Percentiles rank a stretch among this genome's conserved stretches.
Conservation (phyloP, 305 asterid species). For the Fraxinus baroniana region DNA sequence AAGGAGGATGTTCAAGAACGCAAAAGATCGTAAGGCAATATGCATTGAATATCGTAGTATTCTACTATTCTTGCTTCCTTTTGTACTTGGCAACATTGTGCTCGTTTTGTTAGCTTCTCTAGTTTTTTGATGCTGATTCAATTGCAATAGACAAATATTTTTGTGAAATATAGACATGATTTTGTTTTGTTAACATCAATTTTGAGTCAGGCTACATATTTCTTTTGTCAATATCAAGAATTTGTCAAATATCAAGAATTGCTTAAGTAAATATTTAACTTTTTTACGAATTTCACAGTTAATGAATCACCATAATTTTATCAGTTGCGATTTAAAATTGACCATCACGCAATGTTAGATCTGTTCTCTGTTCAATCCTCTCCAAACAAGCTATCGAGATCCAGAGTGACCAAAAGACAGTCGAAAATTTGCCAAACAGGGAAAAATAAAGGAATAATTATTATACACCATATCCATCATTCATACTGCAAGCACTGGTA, state of each 20-base stretch:
- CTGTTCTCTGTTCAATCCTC: neutral
- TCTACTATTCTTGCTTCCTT: neutral
- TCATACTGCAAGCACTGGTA: neutral
- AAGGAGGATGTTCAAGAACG: conserved; percentile 21
- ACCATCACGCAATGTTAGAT: neutral
- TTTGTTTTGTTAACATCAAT: neutral
- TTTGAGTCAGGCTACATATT: neutral
- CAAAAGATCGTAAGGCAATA: neutral
- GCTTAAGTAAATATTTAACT: neutral
- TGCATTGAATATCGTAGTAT: neutral
- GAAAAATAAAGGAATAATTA: neutral
- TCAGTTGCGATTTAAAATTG: neutral
- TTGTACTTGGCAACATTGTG: neutral
- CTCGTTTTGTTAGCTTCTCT: neutral
- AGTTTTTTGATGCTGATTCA: neutral
- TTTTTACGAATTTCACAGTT: neutral
- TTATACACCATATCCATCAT: neutral
- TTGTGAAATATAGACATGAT: neutral
- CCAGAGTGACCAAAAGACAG: neutral
- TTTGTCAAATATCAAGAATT: neutral
- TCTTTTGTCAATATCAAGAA: neutral
- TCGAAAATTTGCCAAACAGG: neutral
- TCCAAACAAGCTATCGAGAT: neutral
- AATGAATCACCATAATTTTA: neutral
- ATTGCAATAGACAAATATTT: neutral